Conservation (phyloP, 805 yeast species). For the Ogataea philodendri region DNA sequence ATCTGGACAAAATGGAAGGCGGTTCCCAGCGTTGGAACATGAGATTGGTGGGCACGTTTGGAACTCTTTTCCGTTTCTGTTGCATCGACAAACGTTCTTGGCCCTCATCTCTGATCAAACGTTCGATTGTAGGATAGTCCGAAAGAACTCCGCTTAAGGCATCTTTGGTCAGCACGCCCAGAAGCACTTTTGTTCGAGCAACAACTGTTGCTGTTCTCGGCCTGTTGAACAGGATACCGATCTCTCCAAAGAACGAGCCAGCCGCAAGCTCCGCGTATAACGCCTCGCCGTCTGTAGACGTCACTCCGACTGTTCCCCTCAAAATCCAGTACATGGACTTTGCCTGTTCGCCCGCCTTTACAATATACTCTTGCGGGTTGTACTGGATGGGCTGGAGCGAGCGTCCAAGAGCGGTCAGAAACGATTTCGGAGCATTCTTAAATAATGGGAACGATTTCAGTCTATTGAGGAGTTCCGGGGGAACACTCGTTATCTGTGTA, state of each 20-base stretch:
- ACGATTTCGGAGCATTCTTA: constrained; percentile 62
- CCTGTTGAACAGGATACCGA: constrained; percentile 70
- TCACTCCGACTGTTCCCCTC: constrained; percentile 72
- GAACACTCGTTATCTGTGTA: constrained; percentile 34
- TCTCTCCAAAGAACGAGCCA: constrained; percentile 77
- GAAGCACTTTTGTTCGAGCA: constrained; percentile 61
- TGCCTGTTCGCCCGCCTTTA: constrained; percentile 70
- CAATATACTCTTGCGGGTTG: constrained; percentile 67
- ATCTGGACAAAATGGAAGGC: constrained; percentile 1
- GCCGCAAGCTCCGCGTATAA: constrained; percentile 66
- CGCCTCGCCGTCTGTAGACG: constrained; percentile 75
- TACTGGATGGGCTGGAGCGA: constrained; percentile 57
- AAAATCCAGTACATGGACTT: constrained; percentile 78
- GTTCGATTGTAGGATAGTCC: constrained; percentile 61
- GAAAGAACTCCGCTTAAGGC: constrained; percentile 57
- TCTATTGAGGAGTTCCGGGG: constrained; percentile 53
- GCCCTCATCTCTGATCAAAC: constrained; percentile 73
- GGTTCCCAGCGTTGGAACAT: constrained; percentile 12
- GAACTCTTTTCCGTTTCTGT: constrained; percentile 54
- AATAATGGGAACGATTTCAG: constrained; percentile 63
- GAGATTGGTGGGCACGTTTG: constrained; percentile 29
- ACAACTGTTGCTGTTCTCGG: constrained; percentile 80
- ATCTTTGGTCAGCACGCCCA: constrained; percentile 68
- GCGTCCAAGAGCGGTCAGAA: constrained; percentile 57
- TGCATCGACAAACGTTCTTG: constrained; percentile 73